Base-by-base conservation (phyloP, 176 grass and related monocot genomes). In the Carex myosuroides region DNA sequence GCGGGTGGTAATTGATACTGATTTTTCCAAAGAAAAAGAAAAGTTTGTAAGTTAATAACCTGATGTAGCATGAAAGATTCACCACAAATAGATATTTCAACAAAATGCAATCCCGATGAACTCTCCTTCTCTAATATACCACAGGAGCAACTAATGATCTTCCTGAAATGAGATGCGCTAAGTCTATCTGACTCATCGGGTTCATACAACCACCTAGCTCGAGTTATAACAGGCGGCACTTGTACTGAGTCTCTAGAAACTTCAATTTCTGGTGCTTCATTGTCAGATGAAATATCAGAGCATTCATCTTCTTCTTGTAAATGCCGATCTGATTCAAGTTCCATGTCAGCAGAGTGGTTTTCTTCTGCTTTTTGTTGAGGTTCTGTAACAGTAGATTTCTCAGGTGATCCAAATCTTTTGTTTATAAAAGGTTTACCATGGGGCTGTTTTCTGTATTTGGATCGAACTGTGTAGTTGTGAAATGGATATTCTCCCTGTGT, bases 11-110 rank as follows among this genome's bases (percentile, higher is more conserved):
- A 71, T 44, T 20, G 37, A 11, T 16, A 71, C 18, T 3, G 6
- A 11, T 21, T 20, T 46, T 71, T 20, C 32, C 10, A 41, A 70
- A 26, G 44, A 29, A 53, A 14, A 13, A 18, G n/a, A 59, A 60
- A 22, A 46, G 54, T 11, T 46, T 54, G 33, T 8, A 81, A 62
- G 3, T 61, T 48, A 57, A 8, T 64, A 82, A 95, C 96, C 93
- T 95, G 96, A 88, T 99, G 96, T 76, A 95, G 85, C 96, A 99
- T 99, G 82, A 99, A 95, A 60, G 96, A 99, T 92, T 88, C 88
- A 42, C 96, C 96, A 6, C 93, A 94, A 81, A 95, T 89, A 30
- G 70, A 92, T 68, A 99, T 61, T 85, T 95, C 96, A 58, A 99
- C 91, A 89, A 91, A 94, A 32, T 89, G 88, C 46, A 63, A 85